Evolutionary conservation across 176 grass and related monocot genomes (phyloP).

Genomic region (Ananas comosus): DNA sequence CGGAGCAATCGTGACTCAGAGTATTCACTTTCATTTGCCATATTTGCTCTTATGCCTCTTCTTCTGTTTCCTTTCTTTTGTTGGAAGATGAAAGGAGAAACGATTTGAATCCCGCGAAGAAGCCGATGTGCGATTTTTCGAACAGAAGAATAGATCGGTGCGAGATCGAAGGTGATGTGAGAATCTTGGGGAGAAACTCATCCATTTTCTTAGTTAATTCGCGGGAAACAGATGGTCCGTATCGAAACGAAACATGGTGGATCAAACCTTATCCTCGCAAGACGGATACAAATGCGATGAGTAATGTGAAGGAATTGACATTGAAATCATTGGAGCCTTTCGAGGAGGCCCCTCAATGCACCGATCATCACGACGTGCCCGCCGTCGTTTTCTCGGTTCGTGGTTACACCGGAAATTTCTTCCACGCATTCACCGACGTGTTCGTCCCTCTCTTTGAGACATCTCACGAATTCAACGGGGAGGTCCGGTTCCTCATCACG

Average conservation of each 20-base stretch:
- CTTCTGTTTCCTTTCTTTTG: neutral
- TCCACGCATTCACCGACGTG: constrained; percentile 88
- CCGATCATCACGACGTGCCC: neutral
- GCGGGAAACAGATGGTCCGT: neutral
- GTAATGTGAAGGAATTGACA: constrained; percentile 8
- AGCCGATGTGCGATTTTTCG: neutral
- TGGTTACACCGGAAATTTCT: constrained; percentile 21
- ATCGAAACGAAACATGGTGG: constrained; percentile 4
- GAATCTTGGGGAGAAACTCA: neutral
- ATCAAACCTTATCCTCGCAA: constrained; percentile 10
- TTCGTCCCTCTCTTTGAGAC: constrained; percentile 86
- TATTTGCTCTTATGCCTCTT: neutral
- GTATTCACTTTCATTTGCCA: no score
- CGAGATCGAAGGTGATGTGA: constrained; percentile 7
- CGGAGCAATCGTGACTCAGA: neutral
- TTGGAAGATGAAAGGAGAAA: neutral
- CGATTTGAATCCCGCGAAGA: neutral
- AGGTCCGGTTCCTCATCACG: constrained; percentile 62
- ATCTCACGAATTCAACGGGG: constrained; percentile 48
- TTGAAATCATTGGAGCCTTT: neutral
- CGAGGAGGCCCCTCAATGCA: neutral
- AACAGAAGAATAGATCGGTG: constrained; percentile 7
- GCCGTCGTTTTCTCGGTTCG: constrained; percentile 15
- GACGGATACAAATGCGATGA: neutral
- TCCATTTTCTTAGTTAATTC: neutral